phyloP scores from a whole-genome alignment of 352 stramenopile species.

The Globisporangium solare region DNA sequence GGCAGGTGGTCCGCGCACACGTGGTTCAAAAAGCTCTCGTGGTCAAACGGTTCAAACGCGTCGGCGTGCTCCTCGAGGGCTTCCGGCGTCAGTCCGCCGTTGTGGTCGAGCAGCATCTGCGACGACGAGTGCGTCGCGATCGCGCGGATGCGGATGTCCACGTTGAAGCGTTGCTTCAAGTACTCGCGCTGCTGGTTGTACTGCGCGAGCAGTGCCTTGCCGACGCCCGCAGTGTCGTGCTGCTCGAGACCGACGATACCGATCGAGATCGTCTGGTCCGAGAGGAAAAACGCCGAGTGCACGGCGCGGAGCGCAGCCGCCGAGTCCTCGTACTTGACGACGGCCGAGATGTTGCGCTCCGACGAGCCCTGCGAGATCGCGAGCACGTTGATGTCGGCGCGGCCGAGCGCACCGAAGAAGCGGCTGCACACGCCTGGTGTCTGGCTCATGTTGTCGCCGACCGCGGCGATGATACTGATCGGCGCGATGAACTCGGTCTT shows the following conservation, averaged over 20 bases:
- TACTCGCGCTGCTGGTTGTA: conserved; percentile 79
- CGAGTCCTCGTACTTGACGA: conserved; percentile 88
- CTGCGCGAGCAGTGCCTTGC: conserved; percentile 85
- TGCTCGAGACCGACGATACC: conserved; percentile 87
- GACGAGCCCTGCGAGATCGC: conserved; percentile 93
- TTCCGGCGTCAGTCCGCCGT: conserved; percentile 50
- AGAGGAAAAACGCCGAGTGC: conserved; percentile 95
- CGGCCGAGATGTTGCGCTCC: conserved; percentile 94
- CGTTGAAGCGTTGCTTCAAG: conserved; percentile 80
- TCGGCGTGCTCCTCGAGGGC: conserved; percentile 17
- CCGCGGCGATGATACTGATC: conserved; percentile 93
- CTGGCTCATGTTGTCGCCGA: conserved; percentile 94
- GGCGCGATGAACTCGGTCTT: conserved; percentile 81
- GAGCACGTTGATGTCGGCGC: conserved; percentile 93
- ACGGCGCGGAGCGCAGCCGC: conserved; percentile 89
- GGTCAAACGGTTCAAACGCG: conserved; percentile 45
- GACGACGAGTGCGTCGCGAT: conserved; percentile 58
- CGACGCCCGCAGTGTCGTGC: conserved; percentile 46
- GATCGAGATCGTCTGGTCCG: conserved; percentile 90
- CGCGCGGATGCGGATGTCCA: conserved; percentile 78
- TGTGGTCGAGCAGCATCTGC: conserved; percentile 64
- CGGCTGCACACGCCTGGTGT: conserved; percentile 89
- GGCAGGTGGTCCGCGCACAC: conserved; percentile 87
- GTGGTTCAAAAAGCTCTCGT: conserved; percentile 63
- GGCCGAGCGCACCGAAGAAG: conserved; percentile 93